These are phyloP conservation scores for Rubus parviflorus DNA, from an alignment of 306 rosid genomes.

Conservation along the genomic window DNA sequence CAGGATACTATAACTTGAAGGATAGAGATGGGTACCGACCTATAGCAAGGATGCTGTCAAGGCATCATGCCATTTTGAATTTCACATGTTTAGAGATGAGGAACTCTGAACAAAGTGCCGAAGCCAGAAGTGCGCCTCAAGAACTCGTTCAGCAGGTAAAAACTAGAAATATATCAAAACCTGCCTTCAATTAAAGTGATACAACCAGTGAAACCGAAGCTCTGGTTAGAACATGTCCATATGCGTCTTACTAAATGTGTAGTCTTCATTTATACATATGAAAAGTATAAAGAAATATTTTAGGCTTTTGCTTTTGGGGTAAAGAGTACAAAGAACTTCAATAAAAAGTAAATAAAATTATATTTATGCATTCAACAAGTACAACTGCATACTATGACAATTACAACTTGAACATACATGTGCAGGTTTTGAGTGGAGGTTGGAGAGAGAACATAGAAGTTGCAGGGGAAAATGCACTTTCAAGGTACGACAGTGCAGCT, in stretches of 20 bases:
- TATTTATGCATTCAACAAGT: background rate
- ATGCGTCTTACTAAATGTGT: conserved; percentile 1
- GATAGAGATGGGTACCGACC: conserved; percentile 88
- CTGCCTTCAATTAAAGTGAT: background rate
- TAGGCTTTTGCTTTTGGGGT: background rate
- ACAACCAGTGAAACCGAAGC: background rate
- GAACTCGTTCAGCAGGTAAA: conserved; percentile 86
- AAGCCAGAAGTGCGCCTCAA: conserved; percentile 63
- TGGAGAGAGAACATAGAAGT: conserved; percentile 77
- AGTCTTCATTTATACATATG: background rate
- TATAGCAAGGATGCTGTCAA: conserved; percentile 71
- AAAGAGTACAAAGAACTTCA: background rate
- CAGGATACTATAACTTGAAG: conserved; percentile 80
- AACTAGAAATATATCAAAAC: conserved; percentile 3
- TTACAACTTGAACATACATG: background rate
- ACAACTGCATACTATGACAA: background rate
- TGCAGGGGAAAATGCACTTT: conserved; percentile 94
- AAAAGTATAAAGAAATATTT: background rate
- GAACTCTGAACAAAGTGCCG: conserved; percentile 57
- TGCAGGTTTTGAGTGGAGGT: conserved; percentile 63
- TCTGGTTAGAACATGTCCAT: background rate
- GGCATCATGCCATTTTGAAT: conserved; percentile 72
- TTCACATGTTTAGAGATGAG: conserved; percentile 93
- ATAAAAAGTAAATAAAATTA: background rate
- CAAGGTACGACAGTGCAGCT: conserved; percentile 57